Base-by-base conservation (phyloP, 2,329 filamentous ascomycete genomes). In the Sarocladiaceae sp. region DNA sequence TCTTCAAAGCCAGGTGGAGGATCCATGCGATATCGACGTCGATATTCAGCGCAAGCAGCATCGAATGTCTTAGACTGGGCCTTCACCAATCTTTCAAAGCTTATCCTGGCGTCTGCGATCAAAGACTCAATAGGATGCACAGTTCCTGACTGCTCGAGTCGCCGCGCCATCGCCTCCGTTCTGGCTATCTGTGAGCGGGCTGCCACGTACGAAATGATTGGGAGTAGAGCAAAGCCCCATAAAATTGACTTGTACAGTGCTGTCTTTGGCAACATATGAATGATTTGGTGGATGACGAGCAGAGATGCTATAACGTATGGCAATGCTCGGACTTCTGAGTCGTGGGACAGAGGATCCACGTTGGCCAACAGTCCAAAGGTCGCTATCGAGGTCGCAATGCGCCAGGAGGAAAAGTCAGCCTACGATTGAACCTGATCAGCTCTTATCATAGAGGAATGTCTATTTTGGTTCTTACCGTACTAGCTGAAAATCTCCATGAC, bases 1-100 rank as follows among this genome's bases (percentile, higher is more conserved):
- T 49, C 52, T 3, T 63, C 53, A 33, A 73, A 72, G 1, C 69
- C 69, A 0, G 58, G 56, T 1, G 69, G 70, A 1, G 68, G 69
- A 2, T 64, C 55, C 3, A 59, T 54, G 1, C 50, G 49, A 47
- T 72, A 70, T 4, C 68, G 58, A 4, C 59, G 60, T 12, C 49
- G 54, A 44, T 73, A 73, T 15, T 33, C 31, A 1, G 35, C 40
- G 0, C 51, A 43, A 0, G 69, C 72, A 1, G 54, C 60, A 2
- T 49, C 18, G n/a, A 59, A 62, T 1, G 48, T 65, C 11, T 45
- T 51, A 0, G 70, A 73, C 43, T 74, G 70, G 1, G 53, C 55
- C 15, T 49, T 26, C 0, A 68, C 7, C 3, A 67, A 21, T 2
- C 6, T 18, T 0, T 61, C 47, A 19, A 72, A 70, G 0, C 54